Base-by-base conservation (phyloP, 345 rosid genomes). In the Camelina laxa region DNA sequence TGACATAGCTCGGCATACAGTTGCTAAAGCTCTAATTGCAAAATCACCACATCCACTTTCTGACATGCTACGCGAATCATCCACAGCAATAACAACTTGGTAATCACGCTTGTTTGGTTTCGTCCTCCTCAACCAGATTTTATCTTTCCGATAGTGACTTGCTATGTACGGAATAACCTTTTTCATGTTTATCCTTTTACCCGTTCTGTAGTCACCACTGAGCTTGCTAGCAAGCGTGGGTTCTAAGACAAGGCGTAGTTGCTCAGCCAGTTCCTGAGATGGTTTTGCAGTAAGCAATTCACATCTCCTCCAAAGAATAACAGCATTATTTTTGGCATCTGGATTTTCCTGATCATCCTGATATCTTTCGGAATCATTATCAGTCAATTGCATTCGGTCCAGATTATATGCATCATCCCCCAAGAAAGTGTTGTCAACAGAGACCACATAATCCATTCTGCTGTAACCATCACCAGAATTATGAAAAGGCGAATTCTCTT, bases 131-230 rank as follows among this genome's bases (percentile, higher is more conserved):
- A 90, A 73, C 99, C 98, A 95, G 66, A 95, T 95, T 76, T 95
- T 92, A 80, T 95, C 98, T 79, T 88, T 92, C 73, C 96, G 84
- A 74, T 89, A 95, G 63, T 95, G 91, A 75, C 99, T 95, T 19
- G 98, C 99, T 56, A 95, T 92, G 84, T 92, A 95, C 2, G 97
- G 92, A 61, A 95, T 92, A 50, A 95, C 96, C 92, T 87, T 95
- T 80, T 90, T 92, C 98, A 95, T 95, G 87, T 95, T 95, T 74
- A 95, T 90, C 71, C 99, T 78, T 80, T 95, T 92, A 49, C 99
- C 99, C 41, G 97, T 92, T 84, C 87, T 90, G 66, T 92, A 95
- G 72, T 95, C 99, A 16, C 99, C 99, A 80, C 86, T 93, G 55
- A 95, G 98, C 75, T 92, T 95, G 84, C 97, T 92, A 12, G 97